Percentiles rank a stretch among this genome's conserved stretches.
These are phyloP conservation scores for Orbilia javanica DNA, from an alignment of 2,329 filamentous ascomycete species.

Conservation along the genomic window DNA sequence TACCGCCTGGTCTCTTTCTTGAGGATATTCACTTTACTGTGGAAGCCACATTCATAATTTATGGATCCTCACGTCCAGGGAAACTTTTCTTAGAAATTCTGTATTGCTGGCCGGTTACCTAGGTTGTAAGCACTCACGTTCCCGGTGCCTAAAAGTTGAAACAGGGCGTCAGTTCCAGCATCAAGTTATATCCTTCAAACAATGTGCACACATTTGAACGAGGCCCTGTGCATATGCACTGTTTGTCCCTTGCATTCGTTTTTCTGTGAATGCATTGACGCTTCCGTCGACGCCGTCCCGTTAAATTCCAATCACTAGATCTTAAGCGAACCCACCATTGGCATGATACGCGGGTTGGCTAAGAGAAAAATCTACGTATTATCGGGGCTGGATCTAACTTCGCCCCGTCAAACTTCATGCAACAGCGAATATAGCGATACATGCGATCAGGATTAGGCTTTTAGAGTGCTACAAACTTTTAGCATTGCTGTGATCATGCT, in stretches of 20 bases:
- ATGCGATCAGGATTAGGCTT: not conserved
- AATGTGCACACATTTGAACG: slow-evolving; percentile 7
- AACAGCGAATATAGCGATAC: not conserved
- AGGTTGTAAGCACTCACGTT: slow-evolving; percentile 5
- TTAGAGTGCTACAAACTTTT: not conserved
- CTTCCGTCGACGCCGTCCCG: not conserved
- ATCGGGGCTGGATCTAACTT: slow-evolving; percentile 4
- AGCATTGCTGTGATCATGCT: not conserved
- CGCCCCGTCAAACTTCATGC: slow-evolving; percentile 26
- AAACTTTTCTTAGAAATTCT: slow-evolving; percentile 7
- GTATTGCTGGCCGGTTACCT: slow-evolving; percentile 11
- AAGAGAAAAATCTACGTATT: not conserved
- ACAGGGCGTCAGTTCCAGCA: slow-evolving; percentile 10
- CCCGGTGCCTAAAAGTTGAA: slow-evolving; percentile 21
- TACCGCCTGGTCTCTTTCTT: not conserved
- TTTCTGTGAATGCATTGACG: slow-evolving; percentile 23
- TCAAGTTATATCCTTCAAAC: not conserved
- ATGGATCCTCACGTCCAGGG: not conserved
- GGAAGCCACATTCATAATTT: not conserved
- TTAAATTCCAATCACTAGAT: slow-evolving; percentile 16
- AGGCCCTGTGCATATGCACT: slow-evolving; percentile 24
- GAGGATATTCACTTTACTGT: not conserved
- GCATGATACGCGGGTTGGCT: slow-evolving; percentile 28
- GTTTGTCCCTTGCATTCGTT: slow-evolving; percentile 30
- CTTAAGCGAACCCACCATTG: not conserved